These are phyloP conservation scores for Thraustochytrium striatum DNA, from an alignment of 352 stramenopile species.

Conservation along the genomic window DNA sequence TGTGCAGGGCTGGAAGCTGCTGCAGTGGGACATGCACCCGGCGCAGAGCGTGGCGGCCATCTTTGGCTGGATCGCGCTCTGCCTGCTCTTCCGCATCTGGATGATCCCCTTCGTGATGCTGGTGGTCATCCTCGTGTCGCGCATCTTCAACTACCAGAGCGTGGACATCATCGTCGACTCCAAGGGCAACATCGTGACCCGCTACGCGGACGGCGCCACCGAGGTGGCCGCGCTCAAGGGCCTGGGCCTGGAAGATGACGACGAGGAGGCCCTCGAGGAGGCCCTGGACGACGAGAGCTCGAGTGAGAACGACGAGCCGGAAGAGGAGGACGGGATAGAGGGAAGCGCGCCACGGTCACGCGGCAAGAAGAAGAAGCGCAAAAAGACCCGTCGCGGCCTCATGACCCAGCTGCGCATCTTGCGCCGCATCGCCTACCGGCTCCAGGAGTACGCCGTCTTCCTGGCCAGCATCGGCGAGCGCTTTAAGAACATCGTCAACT, in stretches of 20 bases:
- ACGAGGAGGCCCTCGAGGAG: not conserved
- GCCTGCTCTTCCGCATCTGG: constrained; percentile 17
- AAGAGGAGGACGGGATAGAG: not conserved
- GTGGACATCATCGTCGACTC: constrained; percentile 16
- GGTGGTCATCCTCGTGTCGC: not conserved
- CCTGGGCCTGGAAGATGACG: constrained; percentile 15
- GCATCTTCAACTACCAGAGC: constrained; percentile 27
- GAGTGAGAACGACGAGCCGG: not conserved
- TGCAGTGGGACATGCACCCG: not conserved
- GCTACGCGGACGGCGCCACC: not conserved
- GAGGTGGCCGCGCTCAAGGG: not conserved
- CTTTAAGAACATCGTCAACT: constrained; percentile 32
- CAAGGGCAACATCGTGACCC: not conserved
- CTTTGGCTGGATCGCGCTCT: not conserved
- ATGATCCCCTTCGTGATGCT: not conserved
- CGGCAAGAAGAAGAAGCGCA: constrained; percentile 1
- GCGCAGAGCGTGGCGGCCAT: not conserved
- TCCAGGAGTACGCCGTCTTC: constrained; percentile 19
- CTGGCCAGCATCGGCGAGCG: constrained; percentile 7
- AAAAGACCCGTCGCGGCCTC: not conserved
- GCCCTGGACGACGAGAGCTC: constrained; percentile 19
- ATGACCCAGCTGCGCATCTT: constrained; percentile 20
- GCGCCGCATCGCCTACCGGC: not conserved
- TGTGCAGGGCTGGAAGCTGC: not conserved
- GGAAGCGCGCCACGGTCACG: not conserved